phyloP scores from a whole-genome alignment of 2,329 filamentous ascomycete genomes.

The Trichoderma atrobrunneum region DNA sequence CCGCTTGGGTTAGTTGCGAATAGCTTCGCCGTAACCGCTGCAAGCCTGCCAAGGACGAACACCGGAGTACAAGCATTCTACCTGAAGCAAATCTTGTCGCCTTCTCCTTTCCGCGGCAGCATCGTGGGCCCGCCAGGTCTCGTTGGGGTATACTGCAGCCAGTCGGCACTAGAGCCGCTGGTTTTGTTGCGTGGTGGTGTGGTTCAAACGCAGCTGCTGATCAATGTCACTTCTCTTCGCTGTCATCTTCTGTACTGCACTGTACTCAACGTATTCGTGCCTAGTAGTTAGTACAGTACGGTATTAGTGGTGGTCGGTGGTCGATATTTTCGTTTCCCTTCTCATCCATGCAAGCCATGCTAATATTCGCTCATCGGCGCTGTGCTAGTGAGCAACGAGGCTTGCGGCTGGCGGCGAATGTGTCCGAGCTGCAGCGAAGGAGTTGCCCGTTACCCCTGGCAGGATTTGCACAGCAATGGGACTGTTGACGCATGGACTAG shows the following conservation, averaged over 20 bases:
- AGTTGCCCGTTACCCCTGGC: constrained; percentile 6
- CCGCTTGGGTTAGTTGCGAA: background rate
- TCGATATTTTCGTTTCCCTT: background rate
- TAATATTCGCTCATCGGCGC: constrained; percentile 1
- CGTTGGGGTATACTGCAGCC: constrained; percentile 1
- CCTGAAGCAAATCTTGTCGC: background rate
- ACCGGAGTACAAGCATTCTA: background rate
- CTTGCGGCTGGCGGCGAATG: constrained; percentile 4
- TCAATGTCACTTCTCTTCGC: background rate
- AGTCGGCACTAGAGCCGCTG: background rate
- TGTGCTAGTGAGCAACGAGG: constrained; percentile 8
- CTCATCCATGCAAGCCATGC: background rate
- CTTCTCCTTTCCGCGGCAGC: background rate
- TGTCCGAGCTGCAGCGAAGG: background rate
- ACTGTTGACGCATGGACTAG: background rate
- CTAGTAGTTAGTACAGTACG: background rate
- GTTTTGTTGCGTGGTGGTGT: background rate
- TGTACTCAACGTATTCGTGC: background rate
- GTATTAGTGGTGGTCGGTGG: background rate
- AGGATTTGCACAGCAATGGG: background rate
- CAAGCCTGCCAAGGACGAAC: background rate
- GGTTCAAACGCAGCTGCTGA: constrained; percentile 3
- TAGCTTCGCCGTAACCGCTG: background rate
- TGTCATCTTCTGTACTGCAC: background rate
- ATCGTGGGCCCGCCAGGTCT: constrained; percentile 2